Evolutionary conservation across 345 rosid species (phyloP).

Genomic region (Arabidopsis thaliana): DNA sequence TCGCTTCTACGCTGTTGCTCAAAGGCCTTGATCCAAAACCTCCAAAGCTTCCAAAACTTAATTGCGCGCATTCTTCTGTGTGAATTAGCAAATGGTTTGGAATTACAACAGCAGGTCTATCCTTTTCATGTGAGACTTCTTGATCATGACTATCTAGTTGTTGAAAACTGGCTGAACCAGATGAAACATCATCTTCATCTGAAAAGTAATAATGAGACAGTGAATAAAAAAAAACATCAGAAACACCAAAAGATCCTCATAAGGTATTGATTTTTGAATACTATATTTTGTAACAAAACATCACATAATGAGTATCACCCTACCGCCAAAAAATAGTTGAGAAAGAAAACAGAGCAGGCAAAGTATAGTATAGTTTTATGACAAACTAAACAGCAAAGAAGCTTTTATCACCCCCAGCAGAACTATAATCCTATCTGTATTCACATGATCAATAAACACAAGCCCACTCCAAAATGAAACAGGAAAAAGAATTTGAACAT

Average conservation of each 20-base stretch:
- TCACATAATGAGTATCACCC: neutral
- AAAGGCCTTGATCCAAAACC: slow-evolving; percentile 59
- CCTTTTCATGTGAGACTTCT: slow-evolving; percentile 61
- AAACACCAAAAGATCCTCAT: slow-evolving; percentile 12
- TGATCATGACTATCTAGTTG: slow-evolving; percentile 64
- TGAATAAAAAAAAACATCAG: slow-evolving; percentile 17
- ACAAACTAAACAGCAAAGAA: slow-evolving; percentile 14
- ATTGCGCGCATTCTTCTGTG: slow-evolving; percentile 77
- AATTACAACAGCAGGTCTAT: slow-evolving; percentile 78
- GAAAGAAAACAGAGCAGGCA: slow-evolving; percentile 10
- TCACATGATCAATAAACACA: slow-evolving; percentile 15
- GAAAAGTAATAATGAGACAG: slow-evolving; percentile 40
- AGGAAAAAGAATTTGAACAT: neutral
- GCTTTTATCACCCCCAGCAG: slow-evolving; percentile 8
- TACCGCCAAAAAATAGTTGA: slow-evolving; percentile 21
- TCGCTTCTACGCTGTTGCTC: slow-evolving; percentile 65
- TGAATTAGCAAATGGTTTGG: slow-evolving; percentile 94
- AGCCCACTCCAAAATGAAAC: neutral
- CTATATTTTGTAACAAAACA: neutral
- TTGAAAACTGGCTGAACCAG: slow-evolving; percentile 62
- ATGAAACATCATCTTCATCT: slow-evolving; percentile 67
- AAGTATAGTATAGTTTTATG: neutral
- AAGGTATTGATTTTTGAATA: neutral
- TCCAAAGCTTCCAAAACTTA: slow-evolving; percentile 98
- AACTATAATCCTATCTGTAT: neutral